Evolutionary conservation across 2,329 filamentous ascomycete genomes (phyloP), one percentile per base, ranked within the genome.

Genomic region (Xylaria sp.): DNA sequence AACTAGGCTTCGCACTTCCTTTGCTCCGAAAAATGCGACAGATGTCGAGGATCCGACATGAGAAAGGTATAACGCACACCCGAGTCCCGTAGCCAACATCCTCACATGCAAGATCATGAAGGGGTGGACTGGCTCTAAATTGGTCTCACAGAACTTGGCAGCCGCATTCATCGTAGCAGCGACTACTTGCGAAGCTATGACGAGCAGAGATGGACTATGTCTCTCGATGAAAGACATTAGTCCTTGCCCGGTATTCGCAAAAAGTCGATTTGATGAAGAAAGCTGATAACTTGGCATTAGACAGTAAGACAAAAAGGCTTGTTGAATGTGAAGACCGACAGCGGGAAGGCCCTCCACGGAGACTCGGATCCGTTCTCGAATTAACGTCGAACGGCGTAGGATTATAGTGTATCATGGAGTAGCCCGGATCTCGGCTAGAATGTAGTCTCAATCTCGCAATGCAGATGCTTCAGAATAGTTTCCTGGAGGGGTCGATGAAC

Each of bases 101-200:
- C 62, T 59, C 12, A 65, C 52, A 58, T 65, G 62, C 55, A 65
- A 58, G 31, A 65, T 65, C 55, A 65, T 57, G 62, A 65, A 65
- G 7, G 62, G 62, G n/a, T 65, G 62, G 23, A 65, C 55, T 20
- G 15, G 62, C 28, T 58, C 52, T 13, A 55, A 41, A 18, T 43
- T 46, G 36, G 62, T 65, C 56, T 65, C 62, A 54, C 62, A 65
- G 55, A 58, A 65, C 25, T 65, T 65, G 28, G 62, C 62, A 12
- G 62, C 54, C 23, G 62, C 62, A 43, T 65, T 65, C 41, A 65
- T 33, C 15, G 62, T 65, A 28, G 62, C 62, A 31, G 62, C 62
- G 41, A 59, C 51, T 36, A 65, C 60, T 51, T 65, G 62, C 33
- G 62, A 65, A 59, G 49, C 49, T 54, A 54, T 31, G 49, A 54